Evolutionary conservation across 1,139 yeast genomes (phyloP), one percentile per base, ranked within the genome.

Genomic region (Yamadazyma siamensis): DNA sequence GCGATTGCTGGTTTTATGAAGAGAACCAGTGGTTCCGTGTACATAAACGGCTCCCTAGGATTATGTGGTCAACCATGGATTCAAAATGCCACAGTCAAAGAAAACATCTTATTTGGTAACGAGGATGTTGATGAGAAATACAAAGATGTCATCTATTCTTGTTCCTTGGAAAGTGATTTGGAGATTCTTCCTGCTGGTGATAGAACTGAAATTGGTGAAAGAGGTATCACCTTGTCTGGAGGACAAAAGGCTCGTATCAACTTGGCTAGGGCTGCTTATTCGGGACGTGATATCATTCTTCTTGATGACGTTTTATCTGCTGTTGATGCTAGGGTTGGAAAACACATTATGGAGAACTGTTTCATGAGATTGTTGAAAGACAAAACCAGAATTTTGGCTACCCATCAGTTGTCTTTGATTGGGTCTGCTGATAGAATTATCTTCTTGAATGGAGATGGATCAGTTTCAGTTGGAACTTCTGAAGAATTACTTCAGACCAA

Each of bases 1-100:
- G 84, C 85, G 0, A 50, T 81, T 15, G 60, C 77, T 6, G 87
- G 88, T 1, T 63, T 67, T 32, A 76, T 76, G 81, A 64, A 59
- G 29, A 59, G 63, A 31, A 55, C 53, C 1, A 16, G 40, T 1
- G 81, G 82, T 24, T 18, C 47, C 0, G 49, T 74, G 2, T 50
- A 50, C 33, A 55, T 65, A 3, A 55, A 63, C 40, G 77, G 78
- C 5, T 51, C 61, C 2, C 40, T 60, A 18, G 43, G 67, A 16
- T 52, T 71, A 28, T 72, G 77, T 47, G 80, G 82, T 4, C 68
- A 71, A 28, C 77, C 77, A 17, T 41, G 74, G 74, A 60, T 66
- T 29, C 72, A 66, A 40, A 67, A 66, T 40, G 50, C 61, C 6
- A 64, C 71, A 4, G 61, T 65, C 9, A 55, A 52, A 27, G 69